Percentiles rank a stretch among this genome's conserved stretches.
Conservation (phyloP, 139 green algal genomes). For the Micractinium conductrix region DNA sequence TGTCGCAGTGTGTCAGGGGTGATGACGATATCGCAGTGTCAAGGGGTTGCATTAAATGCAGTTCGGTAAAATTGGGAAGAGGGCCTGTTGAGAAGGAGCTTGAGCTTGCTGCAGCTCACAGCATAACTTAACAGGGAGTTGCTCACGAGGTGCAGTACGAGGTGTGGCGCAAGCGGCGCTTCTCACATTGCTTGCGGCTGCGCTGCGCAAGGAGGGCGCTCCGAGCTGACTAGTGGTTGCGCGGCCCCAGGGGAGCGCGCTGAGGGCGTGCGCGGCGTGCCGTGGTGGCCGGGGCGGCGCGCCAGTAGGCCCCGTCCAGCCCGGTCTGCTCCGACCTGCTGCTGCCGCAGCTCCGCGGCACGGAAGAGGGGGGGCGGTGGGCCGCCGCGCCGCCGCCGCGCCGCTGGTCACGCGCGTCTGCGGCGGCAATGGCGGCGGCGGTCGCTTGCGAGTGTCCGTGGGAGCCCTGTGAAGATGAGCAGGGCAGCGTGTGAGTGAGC, state of each 20-base stretch:
- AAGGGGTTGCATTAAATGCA: too few species aligned
- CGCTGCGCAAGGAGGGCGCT: too few species aligned
- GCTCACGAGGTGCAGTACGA: too few species aligned
- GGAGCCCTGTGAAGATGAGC: background rate
- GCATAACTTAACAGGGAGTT: too few species aligned
- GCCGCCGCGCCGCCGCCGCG: background rate
- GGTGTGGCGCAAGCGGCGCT: too few species aligned
- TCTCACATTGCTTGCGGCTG: too few species aligned
- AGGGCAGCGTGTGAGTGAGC: too few species aligned
- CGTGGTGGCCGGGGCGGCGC: background rate
- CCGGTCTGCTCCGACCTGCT: background rate
- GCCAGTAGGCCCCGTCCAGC: conserved; percentile 12
- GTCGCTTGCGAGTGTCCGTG: background rate
- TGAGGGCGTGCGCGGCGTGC: background rate
- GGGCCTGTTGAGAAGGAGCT: too few species aligned
- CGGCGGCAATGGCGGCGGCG: background rate
- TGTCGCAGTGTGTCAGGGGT: too few species aligned
- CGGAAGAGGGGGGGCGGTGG: background rate
- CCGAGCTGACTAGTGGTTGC: background rate
- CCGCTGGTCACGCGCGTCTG: background rate
- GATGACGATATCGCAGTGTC: too few species aligned
- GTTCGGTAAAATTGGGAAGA: too few species aligned
- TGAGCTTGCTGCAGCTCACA: too few species aligned
- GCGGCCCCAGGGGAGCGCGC: background rate
- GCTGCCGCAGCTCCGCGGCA: conserved; percentile 2